These are phyloP conservation scores for Beauveria scarabaeidicola DNA, from an alignment of 2,329 filamentous ascomycete genomes.

Conservation along the genomic window DNA sequence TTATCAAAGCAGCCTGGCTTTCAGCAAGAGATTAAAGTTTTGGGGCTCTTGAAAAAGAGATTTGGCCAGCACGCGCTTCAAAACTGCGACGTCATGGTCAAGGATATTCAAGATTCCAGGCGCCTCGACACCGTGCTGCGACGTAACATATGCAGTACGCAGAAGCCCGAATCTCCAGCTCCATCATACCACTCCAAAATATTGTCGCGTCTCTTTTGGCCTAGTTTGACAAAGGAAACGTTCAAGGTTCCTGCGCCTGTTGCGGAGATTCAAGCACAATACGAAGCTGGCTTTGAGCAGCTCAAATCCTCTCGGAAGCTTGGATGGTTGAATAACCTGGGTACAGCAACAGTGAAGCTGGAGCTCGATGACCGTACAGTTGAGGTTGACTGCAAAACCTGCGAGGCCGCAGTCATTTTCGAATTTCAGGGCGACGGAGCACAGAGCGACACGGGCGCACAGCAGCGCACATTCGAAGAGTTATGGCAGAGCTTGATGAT, in stretches of 20 bases:
- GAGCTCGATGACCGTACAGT: slow-evolving; percentile 75
- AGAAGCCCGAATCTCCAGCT: slow-evolving; percentile 13
- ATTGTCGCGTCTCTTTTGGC: slow-evolving; percentile 90
- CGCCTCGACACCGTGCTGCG: slow-evolving; percentile 62
- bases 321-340: slow-evolving; percentile 78
- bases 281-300: slow-evolving; percentile 66
- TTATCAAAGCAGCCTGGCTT: slow-evolving; percentile 59
- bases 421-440: slow-evolving; percentile 55
- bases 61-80: slow-evolving; percentile 83
- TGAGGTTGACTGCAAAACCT: slow-evolving; percentile 64
- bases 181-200: slow-evolving; percentile 68
- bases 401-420: slow-evolving; percentile 81
- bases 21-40: slow-evolving; percentile 70
- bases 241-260: slow-evolving; percentile 57
- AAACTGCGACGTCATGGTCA: slow-evolving; percentile 94
- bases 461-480: slow-evolving; percentile 41
- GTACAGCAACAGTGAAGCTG: slow-evolving; percentile 70
- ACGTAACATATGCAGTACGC: slow-evolving; percentile 24
- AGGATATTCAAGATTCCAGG: slow-evolving; percentile 78
- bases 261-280: slow-evolving; percentile 54
- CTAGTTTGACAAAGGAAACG: slow-evolving; percentile 61
- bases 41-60: slow-evolving; percentile 79
- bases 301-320: slow-evolving; percentile 81
- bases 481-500: slow-evolving; percentile 56
- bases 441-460: slow-evolving; percentile 26